phyloP scores from a whole-genome alignment of 345 rosid species.

The thale cress (Arabidopsis thaliana) region TAIR10.1 NC_003071.7:15576001-15576500 shows the following conservation, averaged over 20 bases:
- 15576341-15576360: slow-evolving; percentile 47
- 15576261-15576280: slow-evolving; percentile 17
- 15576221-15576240: slow-evolving; percentile 16
- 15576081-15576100: slow-evolving; percentile 44
- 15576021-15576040: slow-evolving; percentile 60
- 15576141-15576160: slow-evolving; percentile 69
- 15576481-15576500: slow-evolving; percentile 91
- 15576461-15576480: slow-evolving; percentile 92
- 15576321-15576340: slow-evolving; percentile 42
- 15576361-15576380: slow-evolving; percentile 76
- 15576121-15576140: slow-evolving; percentile 47
- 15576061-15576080: slow-evolving; percentile 46
- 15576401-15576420: slow-evolving; percentile 67
- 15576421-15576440: slow-evolving; percentile 91
- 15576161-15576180: slow-evolving; percentile 24
- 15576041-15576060: slow-evolving; percentile 97
- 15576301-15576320: slow-evolving; percentile 38
- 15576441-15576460: slow-evolving; percentile 97
- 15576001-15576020: slow-evolving; percentile 55
- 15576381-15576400: slow-evolving; percentile 96
- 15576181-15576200: slow-evolving; percentile 4
- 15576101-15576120: slow-evolving; percentile 54
- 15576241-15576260: slow-evolving; percentile 1
- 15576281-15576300: background rate
- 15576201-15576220: background rate